These are phyloP conservation scores for Botrytis byssoidea DNA, from an alignment of 2,329 filamentous ascomycete species.

Conservation along the genomic window DNA sequence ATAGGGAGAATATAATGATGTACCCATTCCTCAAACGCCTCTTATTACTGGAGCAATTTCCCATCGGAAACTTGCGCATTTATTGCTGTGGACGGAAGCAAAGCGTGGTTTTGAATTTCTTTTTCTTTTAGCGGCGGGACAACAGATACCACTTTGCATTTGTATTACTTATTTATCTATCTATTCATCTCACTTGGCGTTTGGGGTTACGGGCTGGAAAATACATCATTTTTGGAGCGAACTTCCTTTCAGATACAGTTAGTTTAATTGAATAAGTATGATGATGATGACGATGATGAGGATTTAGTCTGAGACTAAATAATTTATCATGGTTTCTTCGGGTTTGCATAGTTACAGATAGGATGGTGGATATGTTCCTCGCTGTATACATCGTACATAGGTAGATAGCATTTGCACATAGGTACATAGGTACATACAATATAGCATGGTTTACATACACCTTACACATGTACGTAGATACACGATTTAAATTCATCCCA, in stretches of 20 bases:
- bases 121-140: not conserved
- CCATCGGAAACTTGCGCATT: not conserved
- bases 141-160: slow-evolving; percentile 3
- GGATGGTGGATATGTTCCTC: not conserved
- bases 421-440: not conserved
- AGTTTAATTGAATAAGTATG: not conserved
- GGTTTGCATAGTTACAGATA: not conserved
- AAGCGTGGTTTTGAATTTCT: not conserved
- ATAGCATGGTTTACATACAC: not conserved
- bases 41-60: not conserved
- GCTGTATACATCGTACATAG: not conserved
- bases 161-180: not conserved
- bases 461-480: too few species aligned
- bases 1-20: not conserved
- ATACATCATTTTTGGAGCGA: not conserved
- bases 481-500: too few species aligned
- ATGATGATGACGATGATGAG: not conserved
- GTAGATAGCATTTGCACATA: not conserved
- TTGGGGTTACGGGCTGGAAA: not conserved
- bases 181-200: not conserved
- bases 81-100: not conserved
- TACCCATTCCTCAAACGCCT: not conserved
- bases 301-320: not conserved
- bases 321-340: not conserved
- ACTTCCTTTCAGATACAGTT: not conserved